phyloP scores from a whole-genome alignment of 1,284 basidiomycete genomes.

The Phellopilus nigrolimitatus region DNA sequence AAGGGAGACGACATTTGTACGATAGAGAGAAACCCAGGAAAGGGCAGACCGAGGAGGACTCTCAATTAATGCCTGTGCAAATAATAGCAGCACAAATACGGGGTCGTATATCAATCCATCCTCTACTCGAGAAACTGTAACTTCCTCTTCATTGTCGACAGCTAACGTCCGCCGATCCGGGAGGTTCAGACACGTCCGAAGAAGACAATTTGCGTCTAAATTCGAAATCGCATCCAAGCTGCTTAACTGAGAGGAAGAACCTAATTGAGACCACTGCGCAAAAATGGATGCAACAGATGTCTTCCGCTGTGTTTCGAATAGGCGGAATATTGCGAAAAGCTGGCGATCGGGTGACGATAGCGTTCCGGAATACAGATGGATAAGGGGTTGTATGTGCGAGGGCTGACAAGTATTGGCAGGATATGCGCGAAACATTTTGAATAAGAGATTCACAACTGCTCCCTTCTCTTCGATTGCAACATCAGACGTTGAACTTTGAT shows the following conservation, averaged over 20 bases:
- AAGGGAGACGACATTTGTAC: conserved; percentile 76
- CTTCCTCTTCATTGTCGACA: conserved; percentile 29
- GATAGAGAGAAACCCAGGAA: conserved; percentile 81
- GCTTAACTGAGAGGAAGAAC: conserved; percentile 38
- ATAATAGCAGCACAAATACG: conserved; percentile 67
- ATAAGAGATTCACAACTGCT: conserved; percentile 50
- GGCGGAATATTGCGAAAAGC: conserved; percentile 68
- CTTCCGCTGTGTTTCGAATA: conserved; percentile 74
- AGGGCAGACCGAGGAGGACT: conserved; percentile 54
- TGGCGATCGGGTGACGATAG: conserved; percentile 57
- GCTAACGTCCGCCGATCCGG: conserved; percentile 51
- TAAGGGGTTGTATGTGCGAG: conserved; percentile 72
- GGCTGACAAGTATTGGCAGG: conserved; percentile 80
- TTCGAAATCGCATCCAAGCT: conserved; percentile 63
- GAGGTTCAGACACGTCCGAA: conserved; percentile 72
- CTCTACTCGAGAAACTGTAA: conserved; percentile 20
- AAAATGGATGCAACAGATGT: conserved; percentile 60
- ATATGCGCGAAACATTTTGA: conserved; percentile 67
- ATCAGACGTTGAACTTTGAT: conserved; percentile 31
- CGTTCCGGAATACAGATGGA: conserved; percentile 71
- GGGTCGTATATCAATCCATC: conserved; percentile 73
- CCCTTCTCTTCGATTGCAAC: conserved; percentile 33
- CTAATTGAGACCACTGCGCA: conserved; percentile 52
- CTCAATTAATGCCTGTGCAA: conserved; percentile 58
- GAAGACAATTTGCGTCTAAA: conserved; percentile 65